Evolutionary conservation across 2,329 filamentous ascomycete genomes (phyloP).

Genomic region (Cladosporium sphaerospermum): DNA sequence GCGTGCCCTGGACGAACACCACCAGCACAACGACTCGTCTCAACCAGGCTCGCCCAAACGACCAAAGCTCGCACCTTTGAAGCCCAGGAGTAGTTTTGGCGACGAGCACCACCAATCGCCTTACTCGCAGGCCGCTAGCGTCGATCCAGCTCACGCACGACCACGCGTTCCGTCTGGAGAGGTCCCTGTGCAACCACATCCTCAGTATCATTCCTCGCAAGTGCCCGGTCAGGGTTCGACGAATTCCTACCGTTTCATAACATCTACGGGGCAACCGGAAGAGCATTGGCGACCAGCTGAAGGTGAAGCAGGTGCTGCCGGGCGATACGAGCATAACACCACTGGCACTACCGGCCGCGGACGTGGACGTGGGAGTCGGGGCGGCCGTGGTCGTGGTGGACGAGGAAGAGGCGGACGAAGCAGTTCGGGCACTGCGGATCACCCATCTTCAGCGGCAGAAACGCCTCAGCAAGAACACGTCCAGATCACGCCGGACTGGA

Average conservation of each 20-base stretch:
- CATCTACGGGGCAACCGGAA: slow-evolving; percentile 25
- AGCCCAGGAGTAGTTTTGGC: slow-evolving; percentile 28
- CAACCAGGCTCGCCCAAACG: slow-evolving; percentile 39
- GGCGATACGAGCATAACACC: slow-evolving; percentile 1
- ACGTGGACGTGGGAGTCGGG: slow-evolving; percentile 19
- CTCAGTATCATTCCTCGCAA: slow-evolving; percentile 16
- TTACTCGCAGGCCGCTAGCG: slow-evolving; percentile 2
- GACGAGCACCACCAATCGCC: slow-evolving; percentile 20
- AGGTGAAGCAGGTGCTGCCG: slow-evolving; percentile 5
- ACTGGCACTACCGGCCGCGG: neutral
- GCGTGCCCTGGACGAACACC: slow-evolving; percentile 34
- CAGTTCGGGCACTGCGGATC: slow-evolving; percentile 17
- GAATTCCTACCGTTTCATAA: slow-evolving; percentile 29
- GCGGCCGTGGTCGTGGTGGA: slow-evolving; percentile 30
- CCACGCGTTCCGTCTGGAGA: slow-evolving; percentile 2
- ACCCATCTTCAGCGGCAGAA: slow-evolving; percentile 15
- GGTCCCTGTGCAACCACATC: neutral
- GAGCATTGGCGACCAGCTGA: slow-evolving; percentile 24
- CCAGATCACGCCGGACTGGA: slow-evolving; percentile 33
- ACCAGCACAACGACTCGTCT: slow-evolving; percentile 24
- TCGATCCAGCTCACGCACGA: slow-evolving; percentile 1
- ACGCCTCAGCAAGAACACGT: slow-evolving; percentile 22
- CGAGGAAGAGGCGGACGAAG: slow-evolving; percentile 29
- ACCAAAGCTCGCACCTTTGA: slow-evolving; percentile 36
- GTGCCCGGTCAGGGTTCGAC: slow-evolving; percentile 15